These are phyloP conservation scores for Fonsecaea erecta DNA, from an alignment of 2,329 filamentous ascomycete species.

Conservation along the genomic window DNA sequence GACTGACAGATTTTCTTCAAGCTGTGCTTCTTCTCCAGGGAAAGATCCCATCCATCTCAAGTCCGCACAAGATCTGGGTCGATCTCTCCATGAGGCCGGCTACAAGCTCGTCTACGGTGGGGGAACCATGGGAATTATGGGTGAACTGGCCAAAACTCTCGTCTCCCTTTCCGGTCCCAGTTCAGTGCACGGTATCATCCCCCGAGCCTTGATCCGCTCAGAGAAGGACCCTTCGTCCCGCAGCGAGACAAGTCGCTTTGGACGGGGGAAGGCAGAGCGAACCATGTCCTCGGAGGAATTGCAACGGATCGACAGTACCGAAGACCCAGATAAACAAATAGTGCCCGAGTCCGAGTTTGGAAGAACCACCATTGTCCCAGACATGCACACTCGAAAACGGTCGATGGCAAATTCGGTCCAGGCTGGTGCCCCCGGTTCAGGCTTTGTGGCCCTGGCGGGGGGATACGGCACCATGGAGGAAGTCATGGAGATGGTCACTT, in stretches of 20 bases:
- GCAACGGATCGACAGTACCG: conserved; percentile 37
- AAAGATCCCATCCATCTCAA: conserved; percentile 74
- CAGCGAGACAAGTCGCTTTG: conserved; percentile 24
- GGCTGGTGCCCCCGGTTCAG: conserved; percentile 76
- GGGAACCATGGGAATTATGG: conserved; percentile 94
- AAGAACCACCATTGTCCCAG: conserved; percentile 81
- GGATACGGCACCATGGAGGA: conserved; percentile 97
- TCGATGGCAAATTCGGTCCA: conserved; percentile 91
- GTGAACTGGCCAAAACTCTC: conserved; percentile 84
- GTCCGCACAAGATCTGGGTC: conserved; percentile 76
- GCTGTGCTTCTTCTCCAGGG: conserved; percentile 81
- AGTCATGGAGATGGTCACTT: conserved; percentile 88
- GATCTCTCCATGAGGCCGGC: conserved; percentile 73
- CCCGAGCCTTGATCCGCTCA: conserved; percentile 77
- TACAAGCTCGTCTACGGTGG: conserved; percentile 92
- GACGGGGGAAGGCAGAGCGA: conserved; percentile 53
- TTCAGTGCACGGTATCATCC: conserved; percentile 91
- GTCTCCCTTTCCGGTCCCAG: conserved; percentile 79
- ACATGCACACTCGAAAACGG: conserved; percentile 96
- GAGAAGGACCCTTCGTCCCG: conserved; percentile 54
- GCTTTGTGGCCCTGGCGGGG: conserved; percentile 85
- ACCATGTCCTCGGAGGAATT: conserved; percentile 63
- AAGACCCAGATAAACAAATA: conserved; percentile 37
- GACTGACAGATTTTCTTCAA: conserved; percentile 42
- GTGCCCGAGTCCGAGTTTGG: conserved; percentile 65